Base-by-base conservation (phyloP, 139 green algal species). In the Haematococcus lacustris region DNA sequence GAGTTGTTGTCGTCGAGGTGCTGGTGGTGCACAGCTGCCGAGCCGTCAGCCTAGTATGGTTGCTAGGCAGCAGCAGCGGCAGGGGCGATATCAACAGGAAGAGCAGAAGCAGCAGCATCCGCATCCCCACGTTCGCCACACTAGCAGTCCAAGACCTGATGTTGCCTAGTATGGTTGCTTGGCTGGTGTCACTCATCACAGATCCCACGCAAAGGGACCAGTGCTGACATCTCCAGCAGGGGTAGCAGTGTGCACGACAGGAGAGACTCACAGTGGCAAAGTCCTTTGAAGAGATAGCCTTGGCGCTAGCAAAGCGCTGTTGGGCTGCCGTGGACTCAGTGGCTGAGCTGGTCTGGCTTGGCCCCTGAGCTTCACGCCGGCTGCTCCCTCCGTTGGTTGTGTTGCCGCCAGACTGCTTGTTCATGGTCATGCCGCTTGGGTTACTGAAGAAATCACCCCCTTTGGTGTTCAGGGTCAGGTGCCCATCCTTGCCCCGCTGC, bases 281-380 rank as follows among this genome's bases (percentile, higher is more conserved):
- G 50, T 90, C 78, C 28, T 81, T 79, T 53, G 82, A 91, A 9
- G 89, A 96, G 59, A 97, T 97, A 59, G 89, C 87, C 86, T 97
- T 97, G 72, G 93, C 93, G 37, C 88, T 90, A 37, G 78, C 85
- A 76, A 96, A 97, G 57, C 90, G 86, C 59, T 89, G 77, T 53
- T 91, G 89, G 4, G 53, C 53, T 78, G 71, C 25, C 71, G 59
- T 0, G 65, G 38, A 25, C 4, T 66, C 47, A 41, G 41, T 30
- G 39, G 70, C 71, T 38, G 66, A 41, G 50, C 59, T n/a, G 66
- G 17, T 67, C 77, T 76, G 0, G 75, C 40, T 25, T 57, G 30
- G 26, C 63, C 71, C 2, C 51, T 65, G 38, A 64, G 41, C 25
- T 51, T 40, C 0, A 65, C 63, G 39, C 70, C 69, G 17, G 43